Evolutionary conservation across 2,329 filamentous ascomycete genomes (phyloP), one percentile per base, ranked within the genome.

Genomic region (Penicillium sp.): DNA sequence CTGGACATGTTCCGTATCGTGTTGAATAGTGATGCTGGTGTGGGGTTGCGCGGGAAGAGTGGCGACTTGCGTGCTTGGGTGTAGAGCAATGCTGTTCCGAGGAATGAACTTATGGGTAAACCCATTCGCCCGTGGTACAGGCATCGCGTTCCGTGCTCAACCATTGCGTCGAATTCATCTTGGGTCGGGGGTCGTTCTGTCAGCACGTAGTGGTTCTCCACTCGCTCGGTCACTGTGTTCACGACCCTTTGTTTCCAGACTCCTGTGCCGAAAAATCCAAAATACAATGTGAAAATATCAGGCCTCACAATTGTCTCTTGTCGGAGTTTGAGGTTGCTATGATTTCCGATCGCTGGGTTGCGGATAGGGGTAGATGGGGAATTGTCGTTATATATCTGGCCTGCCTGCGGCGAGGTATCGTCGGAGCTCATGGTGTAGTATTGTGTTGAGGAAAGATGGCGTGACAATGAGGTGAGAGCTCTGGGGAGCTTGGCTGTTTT

Each of bases 121-220:
- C 64, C 69, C 5, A 60, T 41, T 11, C 64, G 59, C n/a, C 48
- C 28, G 35, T 64, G 46, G 56, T 70, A 67, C 1, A 68, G n/a
- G 30, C 40, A 25, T 3, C 49, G 57, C 22, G 67, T 64, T 45
- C 49, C 37, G 40, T 62, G 56, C n/a, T 58, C 54, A 19, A 68
- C 63, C 35, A 72, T 61, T 19, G 66, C 67, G 56, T 75, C 72
- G 22, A 73, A 43, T 50, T 75, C 73, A 9, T 67, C 64, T 53
- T 75, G 73, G 2, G 69, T 72, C 3, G 65, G 64, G 7, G 53
- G 22, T 10, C 73, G 67, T 26, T 66, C 61, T 1, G 68, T 54
- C 5, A 67, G 10, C 17, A 65, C 56, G 19, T 62, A 61, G 16
- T 51, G 55, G 11, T 61, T 59, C 16, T 68, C 64, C 2, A 70